These are phyloP conservation scores for Mycena sanguinolenta DNA, from an alignment of 768 basidiomycete genomes.

Conservation along the genomic window DNA sequence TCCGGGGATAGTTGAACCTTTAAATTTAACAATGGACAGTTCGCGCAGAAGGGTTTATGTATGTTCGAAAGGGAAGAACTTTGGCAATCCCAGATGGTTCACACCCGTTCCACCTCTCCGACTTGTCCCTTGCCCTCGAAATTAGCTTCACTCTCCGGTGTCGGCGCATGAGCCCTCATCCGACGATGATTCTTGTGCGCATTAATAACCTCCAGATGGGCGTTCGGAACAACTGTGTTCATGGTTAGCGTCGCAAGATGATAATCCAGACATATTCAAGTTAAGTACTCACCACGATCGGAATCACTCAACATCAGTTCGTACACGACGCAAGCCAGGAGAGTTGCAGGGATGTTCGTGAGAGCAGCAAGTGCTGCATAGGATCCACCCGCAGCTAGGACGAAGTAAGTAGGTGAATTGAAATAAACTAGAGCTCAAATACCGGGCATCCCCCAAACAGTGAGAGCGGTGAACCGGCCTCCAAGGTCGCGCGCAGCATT, in stretches of 20 bases:
- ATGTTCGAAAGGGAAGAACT: no score
- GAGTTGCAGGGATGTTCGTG: slow-evolving; percentile 74
- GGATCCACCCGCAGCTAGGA: slow-evolving; percentile 43
- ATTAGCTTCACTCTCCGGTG: slow-evolving; percentile 4
- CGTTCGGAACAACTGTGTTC: slow-evolving; percentile 26
- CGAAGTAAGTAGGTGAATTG: neutral
- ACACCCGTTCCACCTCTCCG: slow-evolving; percentile 25
- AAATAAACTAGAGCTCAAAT: neutral
- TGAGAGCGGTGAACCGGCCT: slow-evolving; percentile 68
- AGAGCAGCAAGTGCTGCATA: slow-evolving; percentile 76
- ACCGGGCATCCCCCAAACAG: slow-evolving; percentile 69
- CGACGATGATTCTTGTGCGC: slow-evolving; percentile 29
- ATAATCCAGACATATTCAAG: neutral
- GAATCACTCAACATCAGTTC: slow-evolving; percentile 71
- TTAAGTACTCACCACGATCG: slow-evolving; percentile 62
- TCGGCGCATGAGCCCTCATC: neutral
- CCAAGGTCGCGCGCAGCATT: slow-evolving; percentile 81
- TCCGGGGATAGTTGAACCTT: no score
- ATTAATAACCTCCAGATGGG: slow-evolving; percentile 25
- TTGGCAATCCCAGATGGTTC: neutral
- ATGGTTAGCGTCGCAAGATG: neutral
- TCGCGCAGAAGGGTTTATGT: no score
- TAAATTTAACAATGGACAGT: no score
- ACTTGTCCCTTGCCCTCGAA: slow-evolving; percentile 16
- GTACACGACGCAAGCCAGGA: slow-evolving; percentile 67